Evolutionary conservation across 2,329 filamentous ascomycete species (phyloP).

Genomic region (Alternaria longipes): DNA sequence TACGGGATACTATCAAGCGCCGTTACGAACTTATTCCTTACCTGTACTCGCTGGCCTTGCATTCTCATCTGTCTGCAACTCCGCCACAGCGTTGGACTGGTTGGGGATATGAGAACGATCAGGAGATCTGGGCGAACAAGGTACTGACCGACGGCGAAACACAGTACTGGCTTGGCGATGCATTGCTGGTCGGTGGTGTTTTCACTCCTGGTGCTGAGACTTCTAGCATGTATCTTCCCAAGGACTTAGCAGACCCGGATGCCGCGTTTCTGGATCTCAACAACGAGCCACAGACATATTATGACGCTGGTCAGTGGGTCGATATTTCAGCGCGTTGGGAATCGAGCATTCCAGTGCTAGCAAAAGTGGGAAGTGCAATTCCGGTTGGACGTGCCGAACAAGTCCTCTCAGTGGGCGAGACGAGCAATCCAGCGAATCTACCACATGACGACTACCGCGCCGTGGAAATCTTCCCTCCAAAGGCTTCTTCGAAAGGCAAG

Average conservation of each 20-base stretch:
- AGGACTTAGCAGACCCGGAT: slow-evolving; percentile 51
- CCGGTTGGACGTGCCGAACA: slow-evolving; percentile 63
- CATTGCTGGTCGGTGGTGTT: slow-evolving; percentile 72
- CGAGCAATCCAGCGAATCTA: slow-evolving; percentile 55
- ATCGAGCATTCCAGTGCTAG: slow-evolving; percentile 64
- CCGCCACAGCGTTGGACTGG: slow-evolving; percentile 77
- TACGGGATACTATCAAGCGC: slow-evolving; percentile 72
- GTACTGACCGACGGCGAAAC: slow-evolving; percentile 70
- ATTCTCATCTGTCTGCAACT: slow-evolving; percentile 67
- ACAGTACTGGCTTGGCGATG: slow-evolving; percentile 77
- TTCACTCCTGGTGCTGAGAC: slow-evolving; percentile 67
- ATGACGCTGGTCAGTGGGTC: slow-evolving; percentile 64
- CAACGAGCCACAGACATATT: slow-evolving; percentile 67
- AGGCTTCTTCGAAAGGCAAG: slow-evolving; percentile 48
- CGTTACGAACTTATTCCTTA: slow-evolving; percentile 78
- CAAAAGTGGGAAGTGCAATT: slow-evolving; percentile 63
- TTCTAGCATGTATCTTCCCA: slow-evolving; percentile 70
- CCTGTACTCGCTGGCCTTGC: slow-evolving; percentile 71
- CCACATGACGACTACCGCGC: slow-evolving; percentile 65
- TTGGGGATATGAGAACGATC: slow-evolving; percentile 74
- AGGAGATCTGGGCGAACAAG: slow-evolving; percentile 69
- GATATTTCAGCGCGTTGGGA: slow-evolving; percentile 62
- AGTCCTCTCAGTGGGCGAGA: slow-evolving; percentile 62
- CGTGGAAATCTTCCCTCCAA: slow-evolving; percentile 66
- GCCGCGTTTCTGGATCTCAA: slow-evolving; percentile 71